phyloP scores from a whole-genome alignment of 805 yeast genomes.

The Ogataea nakhonphanomensis region DNA sequence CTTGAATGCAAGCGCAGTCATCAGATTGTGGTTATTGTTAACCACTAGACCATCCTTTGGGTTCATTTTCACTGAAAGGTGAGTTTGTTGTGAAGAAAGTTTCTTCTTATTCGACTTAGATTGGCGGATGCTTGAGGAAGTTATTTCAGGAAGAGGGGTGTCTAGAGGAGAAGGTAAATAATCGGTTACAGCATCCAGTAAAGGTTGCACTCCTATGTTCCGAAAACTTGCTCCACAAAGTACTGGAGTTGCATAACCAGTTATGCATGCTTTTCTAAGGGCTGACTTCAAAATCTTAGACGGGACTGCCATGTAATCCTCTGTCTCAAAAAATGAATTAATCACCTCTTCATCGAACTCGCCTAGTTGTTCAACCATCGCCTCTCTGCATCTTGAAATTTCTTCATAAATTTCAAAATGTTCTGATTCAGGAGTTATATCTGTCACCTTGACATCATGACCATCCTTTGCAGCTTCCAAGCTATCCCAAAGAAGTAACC shows the following conservation, averaged over 20 bases:
- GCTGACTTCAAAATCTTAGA: slow-evolving; percentile 51
- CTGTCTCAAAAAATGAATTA: slow-evolving; percentile 72
- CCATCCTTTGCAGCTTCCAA: slow-evolving; percentile 40
- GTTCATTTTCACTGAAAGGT: slow-evolving; percentile 37
- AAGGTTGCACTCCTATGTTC: slow-evolving; percentile 93
- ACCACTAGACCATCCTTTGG: slow-evolving; percentile 46
- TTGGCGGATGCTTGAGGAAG: slow-evolving; percentile 16
- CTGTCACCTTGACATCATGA: slow-evolving; percentile 44
- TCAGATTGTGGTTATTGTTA: slow-evolving; percentile 54
- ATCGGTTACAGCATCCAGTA: slow-evolving; percentile 75
- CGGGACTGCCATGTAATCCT: slow-evolving; percentile 68
- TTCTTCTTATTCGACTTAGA: slow-evolving; percentile 17
- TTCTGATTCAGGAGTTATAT: slow-evolving; percentile 34
- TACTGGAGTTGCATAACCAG: slow-evolving; percentile 64
- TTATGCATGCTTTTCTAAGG: slow-evolving; percentile 60
- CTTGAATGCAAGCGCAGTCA: slow-evolving; percentile 86
- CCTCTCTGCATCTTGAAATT: slow-evolving; percentile 57
- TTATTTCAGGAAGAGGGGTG: slow-evolving; percentile 52
- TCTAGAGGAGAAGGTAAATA: slow-evolving; percentile 84
- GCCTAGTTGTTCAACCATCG: slow-evolving; percentile 78
- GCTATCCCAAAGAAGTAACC: slow-evolving; percentile 49
- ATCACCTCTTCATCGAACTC: slow-evolving; percentile 78
- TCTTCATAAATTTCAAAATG: slow-evolving; percentile 42
- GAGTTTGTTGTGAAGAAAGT: slow-evolving; percentile 11
- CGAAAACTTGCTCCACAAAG: slow-evolving; percentile 90